These are phyloP conservation scores for Collybia nuda DNA, from an alignment of 768 basidiomycete species.

Conservation along the genomic window DNA sequence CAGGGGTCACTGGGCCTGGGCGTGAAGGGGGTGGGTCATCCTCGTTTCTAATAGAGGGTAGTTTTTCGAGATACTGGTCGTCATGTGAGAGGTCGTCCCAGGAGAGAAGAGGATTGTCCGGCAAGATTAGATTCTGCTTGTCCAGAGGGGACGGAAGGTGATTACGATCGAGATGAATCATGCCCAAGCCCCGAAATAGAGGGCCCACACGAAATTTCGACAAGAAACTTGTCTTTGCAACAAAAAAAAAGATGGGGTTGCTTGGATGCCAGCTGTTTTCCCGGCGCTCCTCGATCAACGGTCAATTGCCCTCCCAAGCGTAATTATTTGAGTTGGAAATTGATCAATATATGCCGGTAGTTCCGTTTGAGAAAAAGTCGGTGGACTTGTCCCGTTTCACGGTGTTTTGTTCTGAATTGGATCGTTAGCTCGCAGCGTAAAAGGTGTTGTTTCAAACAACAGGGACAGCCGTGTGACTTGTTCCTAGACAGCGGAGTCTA, in stretches of 20 bases:
- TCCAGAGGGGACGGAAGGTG: conserved; percentile 32
- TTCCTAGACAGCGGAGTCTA: conserved; percentile 21
- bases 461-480: conserved; percentile 14
- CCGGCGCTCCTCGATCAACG: conserved; percentile 5
- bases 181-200: conserved; percentile 21
- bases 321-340: too few species aligned
- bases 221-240: conserved; percentile 3
- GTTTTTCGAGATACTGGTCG: conserved; percentile 11
- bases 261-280: conserved; percentile 10
- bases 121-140: conserved; percentile 5
- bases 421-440: conserved; percentile 2
- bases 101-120: conserved; percentile 12
- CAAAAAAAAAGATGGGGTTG: too few species aligned
- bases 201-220: conserved; percentile 8
- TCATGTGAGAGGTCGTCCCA: conserved; percentile 6
- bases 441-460: conserved; percentile 11
- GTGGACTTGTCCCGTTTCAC: background rate
- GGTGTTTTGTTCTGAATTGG: background rate
- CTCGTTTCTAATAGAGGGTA: conserved; percentile 2
- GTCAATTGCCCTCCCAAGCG: too few species aligned
- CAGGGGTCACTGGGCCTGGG: background rate
- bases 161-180: conserved; percentile 58
- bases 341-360: background rate
- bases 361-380: background rate
- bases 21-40: conserved; percentile 4